Evolutionary conservation across 805 yeast genomes (phyloP).

Genomic region (Teunomyces panamensis): DNA sequence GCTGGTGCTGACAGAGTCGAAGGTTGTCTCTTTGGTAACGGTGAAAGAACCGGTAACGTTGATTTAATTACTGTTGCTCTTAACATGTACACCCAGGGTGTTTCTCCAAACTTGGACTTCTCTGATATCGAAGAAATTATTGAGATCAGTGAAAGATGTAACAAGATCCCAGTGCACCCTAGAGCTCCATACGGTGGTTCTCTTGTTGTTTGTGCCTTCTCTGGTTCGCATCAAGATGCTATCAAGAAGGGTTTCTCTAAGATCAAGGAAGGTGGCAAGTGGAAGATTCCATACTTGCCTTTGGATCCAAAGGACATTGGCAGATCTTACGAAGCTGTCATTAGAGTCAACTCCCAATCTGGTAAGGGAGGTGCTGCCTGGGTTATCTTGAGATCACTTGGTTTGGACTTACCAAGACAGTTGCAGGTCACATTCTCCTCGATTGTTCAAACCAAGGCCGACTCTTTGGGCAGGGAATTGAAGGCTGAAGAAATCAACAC

Average conservation of each 20-base stretch:
- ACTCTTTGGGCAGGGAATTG: slow-evolving; percentile 64
- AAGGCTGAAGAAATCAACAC: slow-evolving; percentile 61
- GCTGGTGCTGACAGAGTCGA: slow-evolving; percentile 89
- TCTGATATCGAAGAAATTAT: slow-evolving; percentile 65
- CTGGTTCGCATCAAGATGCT: slow-evolving; percentile 73
- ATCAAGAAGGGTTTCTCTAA: slow-evolving; percentile 62
- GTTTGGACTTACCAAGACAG: slow-evolving; percentile 69
- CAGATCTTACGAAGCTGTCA: slow-evolving; percentile 76
- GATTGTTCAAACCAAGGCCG: slow-evolving; percentile 64
- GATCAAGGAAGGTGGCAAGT: slow-evolving; percentile 46
- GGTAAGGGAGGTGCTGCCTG: slow-evolving; percentile 89
- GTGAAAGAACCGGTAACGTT: slow-evolving; percentile 84
- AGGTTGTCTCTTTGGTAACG: slow-evolving; percentile 80
- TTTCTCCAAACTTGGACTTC: slow-evolving; percentile 67
- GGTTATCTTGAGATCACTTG: slow-evolving; percentile 68
- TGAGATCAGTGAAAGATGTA: slow-evolving; percentile 70
- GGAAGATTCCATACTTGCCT: slow-evolving; percentile 77
- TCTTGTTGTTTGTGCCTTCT: slow-evolving; percentile 74
- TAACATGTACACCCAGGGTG: slow-evolving; percentile 77
- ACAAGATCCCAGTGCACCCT: slow-evolving; percentile 69
- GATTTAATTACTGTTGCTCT: slow-evolving; percentile 73
- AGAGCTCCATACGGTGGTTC: slow-evolving; percentile 83
- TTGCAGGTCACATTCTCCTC: slow-evolving; percentile 68
- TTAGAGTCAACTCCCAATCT: slow-evolving; percentile 82
- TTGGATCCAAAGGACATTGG: slow-evolving; percentile 81